Conservation (phyloP, 1,139 yeast genomes). For the Groenewaldozyma sp. region DNA sequence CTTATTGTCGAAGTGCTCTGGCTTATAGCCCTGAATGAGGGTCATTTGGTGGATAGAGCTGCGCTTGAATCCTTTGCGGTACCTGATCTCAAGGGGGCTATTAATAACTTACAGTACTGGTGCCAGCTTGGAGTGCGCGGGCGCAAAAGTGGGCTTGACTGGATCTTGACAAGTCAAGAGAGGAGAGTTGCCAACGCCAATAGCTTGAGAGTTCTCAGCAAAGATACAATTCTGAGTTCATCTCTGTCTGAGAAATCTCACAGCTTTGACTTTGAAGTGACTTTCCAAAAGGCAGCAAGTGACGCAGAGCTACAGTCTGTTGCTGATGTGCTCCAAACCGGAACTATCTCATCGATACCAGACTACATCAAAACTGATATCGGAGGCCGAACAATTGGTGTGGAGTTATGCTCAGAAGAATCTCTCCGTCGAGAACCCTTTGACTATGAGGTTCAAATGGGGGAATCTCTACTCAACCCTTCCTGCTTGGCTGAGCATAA, state of each 20-base stretch:
- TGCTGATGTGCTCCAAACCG: conserved; percentile 15
- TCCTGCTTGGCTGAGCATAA: not conserved
- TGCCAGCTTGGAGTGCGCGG: conserved; percentile 38
- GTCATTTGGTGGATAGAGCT: conserved; percentile 30
- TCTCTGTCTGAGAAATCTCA: not conserved
- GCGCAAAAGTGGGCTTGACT: conserved; percentile 24
- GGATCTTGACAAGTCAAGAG: conserved; percentile 23
- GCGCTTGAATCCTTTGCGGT: conserved; percentile 30
- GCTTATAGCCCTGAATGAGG: conserved; percentile 31
- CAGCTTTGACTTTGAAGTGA: not conserved
- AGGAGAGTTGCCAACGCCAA: conserved; percentile 9
- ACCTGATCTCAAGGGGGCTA: conserved; percentile 47
- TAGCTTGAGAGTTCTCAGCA: conserved; percentile 18
- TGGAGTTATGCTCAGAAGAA: conserved; percentile 10
- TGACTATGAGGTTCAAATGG: conserved; percentile 14
- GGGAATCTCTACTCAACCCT: not conserved
- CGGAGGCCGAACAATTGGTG: conserved; percentile 10
- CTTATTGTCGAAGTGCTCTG: conserved; percentile 29
- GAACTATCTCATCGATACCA: conserved; percentile 10
- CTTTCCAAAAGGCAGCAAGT: not conserved
- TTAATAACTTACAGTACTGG: conserved; percentile 49
- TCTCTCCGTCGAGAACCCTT: conserved; percentile 11
- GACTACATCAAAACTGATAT: conserved; percentile 6
- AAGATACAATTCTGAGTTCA: conserved; percentile 12
- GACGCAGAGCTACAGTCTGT: conserved; percentile 9